These are phyloP conservation scores for Sarocladium strictum DNA, from an alignment of 2,329 filamentous ascomycete species.

Conservation along the genomic window DNA sequence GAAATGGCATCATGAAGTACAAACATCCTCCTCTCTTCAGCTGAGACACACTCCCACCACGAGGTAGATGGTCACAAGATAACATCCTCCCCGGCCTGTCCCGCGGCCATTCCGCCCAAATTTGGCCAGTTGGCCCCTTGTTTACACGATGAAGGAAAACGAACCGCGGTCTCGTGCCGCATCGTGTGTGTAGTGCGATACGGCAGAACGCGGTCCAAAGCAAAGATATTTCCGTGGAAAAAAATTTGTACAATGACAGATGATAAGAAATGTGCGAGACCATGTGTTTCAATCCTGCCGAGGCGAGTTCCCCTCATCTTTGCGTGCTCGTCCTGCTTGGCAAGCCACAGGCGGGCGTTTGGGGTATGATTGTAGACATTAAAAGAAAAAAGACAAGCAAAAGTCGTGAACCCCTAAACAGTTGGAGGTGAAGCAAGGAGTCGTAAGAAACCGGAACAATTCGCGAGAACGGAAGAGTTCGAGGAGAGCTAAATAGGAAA, in stretches of 20 bases:
- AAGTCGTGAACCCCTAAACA: neutral
- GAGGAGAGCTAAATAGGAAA: neutral
- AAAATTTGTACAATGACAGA: slow-evolving; percentile 4
- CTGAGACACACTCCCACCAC: neutral
- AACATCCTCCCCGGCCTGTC: neutral
- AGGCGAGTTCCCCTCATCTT: neutral
- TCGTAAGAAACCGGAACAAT: neutral
- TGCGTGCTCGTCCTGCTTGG: neutral
- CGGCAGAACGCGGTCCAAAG: neutral
- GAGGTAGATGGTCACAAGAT: neutral
- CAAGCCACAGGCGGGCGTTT: neutral
- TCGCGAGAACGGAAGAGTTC: neutral
- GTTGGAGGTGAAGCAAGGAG: neutral
- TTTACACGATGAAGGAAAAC: neutral
- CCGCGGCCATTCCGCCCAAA: too few relatives aligned
- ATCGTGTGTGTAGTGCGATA: too few relatives aligned
- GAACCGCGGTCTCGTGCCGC: too few relatives aligned
- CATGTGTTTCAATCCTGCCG: slow-evolving; percentile 4
- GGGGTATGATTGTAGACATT: slow-evolving; percentile 5
- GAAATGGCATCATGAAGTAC: neutral
- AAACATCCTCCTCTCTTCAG: neutral
- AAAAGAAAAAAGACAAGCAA: neutral
- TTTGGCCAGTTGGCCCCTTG: too few relatives aligned
- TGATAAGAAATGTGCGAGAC: neutral
- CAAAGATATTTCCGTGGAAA: neutral